Conservation (phyloP, 2,329 filamentous ascomycete species). For the Zymoseptoria ardabiliae region DNA sequence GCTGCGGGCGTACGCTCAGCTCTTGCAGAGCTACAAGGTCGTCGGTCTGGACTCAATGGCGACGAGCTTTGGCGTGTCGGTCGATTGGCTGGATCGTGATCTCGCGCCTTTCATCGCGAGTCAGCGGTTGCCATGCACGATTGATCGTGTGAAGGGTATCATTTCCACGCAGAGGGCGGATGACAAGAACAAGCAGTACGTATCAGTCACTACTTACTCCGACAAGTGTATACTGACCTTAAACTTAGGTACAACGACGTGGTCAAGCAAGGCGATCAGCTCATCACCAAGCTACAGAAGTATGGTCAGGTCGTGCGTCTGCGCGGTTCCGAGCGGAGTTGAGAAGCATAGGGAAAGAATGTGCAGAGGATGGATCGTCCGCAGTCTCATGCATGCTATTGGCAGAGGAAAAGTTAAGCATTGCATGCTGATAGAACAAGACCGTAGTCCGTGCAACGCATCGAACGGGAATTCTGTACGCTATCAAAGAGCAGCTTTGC, state of each 20-base stretch:
- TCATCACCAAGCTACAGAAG: conserved; percentile 99
- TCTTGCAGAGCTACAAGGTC: conserved; percentile 93
- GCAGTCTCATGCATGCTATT: not conserved
- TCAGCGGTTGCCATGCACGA: conserved; percentile 90
- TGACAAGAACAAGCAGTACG: conserved; percentile 92
- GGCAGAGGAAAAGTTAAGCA: not conserved
- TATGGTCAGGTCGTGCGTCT: conserved; percentile 94
- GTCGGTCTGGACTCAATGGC: conserved; percentile 98
- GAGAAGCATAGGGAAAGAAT: not conserved
- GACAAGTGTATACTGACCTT: conserved; percentile 1
- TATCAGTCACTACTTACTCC: conserved; percentile 1
- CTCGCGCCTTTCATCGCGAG: conserved; percentile 95
- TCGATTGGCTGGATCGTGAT: conserved; percentile 92
- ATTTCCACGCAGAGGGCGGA: conserved; percentile 97
- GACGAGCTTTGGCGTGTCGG: conserved; percentile 89
- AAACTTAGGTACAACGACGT: conserved; percentile 72
- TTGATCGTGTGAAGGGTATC: conserved; percentile 91
- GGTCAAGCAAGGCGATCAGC: conserved; percentile 91
- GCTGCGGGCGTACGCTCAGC: conserved; percentile 88
- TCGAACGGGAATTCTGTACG: not conserved
- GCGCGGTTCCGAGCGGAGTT: conserved; percentile 88
- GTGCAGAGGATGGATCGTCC: not conserved
- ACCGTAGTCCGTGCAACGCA: not conserved
- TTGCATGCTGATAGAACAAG: not conserved
- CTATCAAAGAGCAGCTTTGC: not conserved